Conservation (phyloP, 768 basidiomycete genomes). For the Goffeauzyma gilvescens region DNA sequence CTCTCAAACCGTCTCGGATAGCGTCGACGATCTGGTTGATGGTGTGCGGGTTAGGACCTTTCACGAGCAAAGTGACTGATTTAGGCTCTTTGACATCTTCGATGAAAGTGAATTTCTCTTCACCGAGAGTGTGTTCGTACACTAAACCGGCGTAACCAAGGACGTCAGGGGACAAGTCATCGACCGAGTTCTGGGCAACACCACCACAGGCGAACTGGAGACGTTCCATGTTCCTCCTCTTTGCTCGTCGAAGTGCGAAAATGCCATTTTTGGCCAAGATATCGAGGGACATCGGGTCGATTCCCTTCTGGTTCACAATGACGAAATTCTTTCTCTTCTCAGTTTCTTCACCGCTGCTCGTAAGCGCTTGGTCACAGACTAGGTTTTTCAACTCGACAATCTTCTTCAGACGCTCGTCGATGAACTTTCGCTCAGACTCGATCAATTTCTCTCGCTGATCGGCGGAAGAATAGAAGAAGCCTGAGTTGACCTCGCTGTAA, state of each 20-base stretch:
- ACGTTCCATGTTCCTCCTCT: slow-evolving; percentile 96
- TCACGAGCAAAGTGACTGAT: slow-evolving; percentile 87
- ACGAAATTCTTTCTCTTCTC: slow-evolving; percentile 59
- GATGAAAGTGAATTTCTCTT: slow-evolving; percentile 95
- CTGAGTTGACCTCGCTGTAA: slow-evolving; percentile 86
- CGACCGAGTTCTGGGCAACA: slow-evolving; percentile 89
- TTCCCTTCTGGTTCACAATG: slow-evolving; percentile 95
- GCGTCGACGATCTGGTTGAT: slow-evolving; percentile 94
- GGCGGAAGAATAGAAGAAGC: slow-evolving; percentile 96
- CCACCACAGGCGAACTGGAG: slow-evolving; percentile 89
- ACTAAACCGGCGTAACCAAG: slow-evolving; percentile 96
- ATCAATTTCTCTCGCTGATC: slow-evolving; percentile 98
- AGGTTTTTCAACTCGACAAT: slow-evolving; percentile 89
- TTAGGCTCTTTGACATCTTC: slow-evolving; percentile 92
- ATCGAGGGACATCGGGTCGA: slow-evolving; percentile 90
- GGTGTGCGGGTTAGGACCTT: slow-evolving; percentile 89
- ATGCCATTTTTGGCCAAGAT: slow-evolving; percentile 93
- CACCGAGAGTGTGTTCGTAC: slow-evolving; percentile 95
- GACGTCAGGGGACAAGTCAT: slow-evolving; percentile 74
- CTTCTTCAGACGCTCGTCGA: slow-evolving; percentile 84
- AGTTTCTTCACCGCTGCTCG: slow-evolving; percentile 13
- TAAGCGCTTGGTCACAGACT: slow-evolving; percentile 80
- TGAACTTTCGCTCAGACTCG: slow-evolving; percentile 84
- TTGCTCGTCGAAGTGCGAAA: slow-evolving; percentile 78
- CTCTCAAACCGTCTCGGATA: slow-evolving; percentile 85